phyloP scores from a whole-genome alignment of 768 basidiomycete genomes.

The Phlegmacium glaucopus region DNA sequence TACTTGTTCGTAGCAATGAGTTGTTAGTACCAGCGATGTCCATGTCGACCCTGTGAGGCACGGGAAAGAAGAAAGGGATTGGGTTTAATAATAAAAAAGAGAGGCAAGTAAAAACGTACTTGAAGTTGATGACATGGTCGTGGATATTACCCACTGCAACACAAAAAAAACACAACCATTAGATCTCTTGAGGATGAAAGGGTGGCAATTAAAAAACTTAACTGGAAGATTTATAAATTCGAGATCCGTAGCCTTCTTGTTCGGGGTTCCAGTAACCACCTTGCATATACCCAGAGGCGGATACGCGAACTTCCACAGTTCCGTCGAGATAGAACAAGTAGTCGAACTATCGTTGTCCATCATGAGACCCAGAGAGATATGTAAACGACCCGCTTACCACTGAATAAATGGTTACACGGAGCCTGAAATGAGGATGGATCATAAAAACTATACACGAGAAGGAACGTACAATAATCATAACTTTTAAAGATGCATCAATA shows the following conservation, averaged over 20 bases:
- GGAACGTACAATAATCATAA: slow-evolving; percentile 50
- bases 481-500: no score
- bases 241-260: slow-evolving; percentile 50
- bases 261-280: slow-evolving; percentile 54
- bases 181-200: not conserved
- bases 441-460: no score
- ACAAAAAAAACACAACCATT: not conserved
- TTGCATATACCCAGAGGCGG: slow-evolving; percentile 68
- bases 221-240: slow-evolving; percentile 56
- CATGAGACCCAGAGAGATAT: not conserved
- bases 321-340: slow-evolving; percentile 67
- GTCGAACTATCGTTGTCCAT: slow-evolving; percentile 48
- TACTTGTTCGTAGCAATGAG: slow-evolving; percentile 49
- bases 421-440: not conserved
- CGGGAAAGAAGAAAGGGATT: not conserved
- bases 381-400: slow-evolving; percentile 23
- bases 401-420: slow-evolving; percentile 4
- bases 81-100: not conserved
- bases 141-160: slow-evolving; percentile 62
- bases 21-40: slow-evolving; percentile 60
- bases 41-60: slow-evolving; percentile 47
- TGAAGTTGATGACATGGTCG: slow-evolving; percentile 67
- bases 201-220: slow-evolving; percentile 14
- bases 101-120: slow-evolving; percentile 23
- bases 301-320: slow-evolving; percentile 63